Evolutionary conservation across 768 basidiomycete species (phyloP), one percentile per base, ranked within the genome.

Genomic region (Punctularia strigosozonata): DNA sequence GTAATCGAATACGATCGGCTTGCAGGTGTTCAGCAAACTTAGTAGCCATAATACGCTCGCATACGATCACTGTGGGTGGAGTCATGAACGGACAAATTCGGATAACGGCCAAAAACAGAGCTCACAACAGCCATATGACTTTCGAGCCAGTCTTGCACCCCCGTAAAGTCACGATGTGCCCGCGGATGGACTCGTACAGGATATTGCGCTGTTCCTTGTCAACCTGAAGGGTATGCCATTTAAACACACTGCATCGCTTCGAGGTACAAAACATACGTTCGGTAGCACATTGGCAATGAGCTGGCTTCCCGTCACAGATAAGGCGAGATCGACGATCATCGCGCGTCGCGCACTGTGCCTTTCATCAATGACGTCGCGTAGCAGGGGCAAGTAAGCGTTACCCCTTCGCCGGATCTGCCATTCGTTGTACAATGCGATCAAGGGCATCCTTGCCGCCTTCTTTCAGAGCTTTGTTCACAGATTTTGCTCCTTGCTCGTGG

Each of bases 81-180:
- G n/a, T n/a, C n/a, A n/a, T n/a, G n/a, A n/a, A n/a, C n/a, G n/a
- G n/a, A n/a, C n/a, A n/a, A n/a, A n/a, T n/a, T n/a, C n/a, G n/a
- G n/a, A n/a, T n/a, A n/a, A n/a, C n/a, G n/a, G n/a, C n/a, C n/a
- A n/a, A n/a, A n/a, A n/a, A n/a, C 14, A 45, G 23, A 3, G 57
- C 69, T 35, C 53, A 73, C 71, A 90, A 90, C 36, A 90, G 68
- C 87, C 87, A 90, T 52, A 89, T 89, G 51, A 89, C 84, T 54
- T 87, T 88, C 1, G 86, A 88, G 20, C 87, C 87, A 2, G 87
- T 87, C 66, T 89, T 89, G 54, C 85, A 88, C 17, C 87, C 87
- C 25, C 87, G 74, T n/a, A 90, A 66, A 21, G 86, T 89, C 34
- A 89, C 86, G 46, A 89, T 87, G 51, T 89, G 85, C 3, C 84